Conservation (phyloP, 169 alveolate genomes). For the Cryptosporidium viatorum region DNA sequence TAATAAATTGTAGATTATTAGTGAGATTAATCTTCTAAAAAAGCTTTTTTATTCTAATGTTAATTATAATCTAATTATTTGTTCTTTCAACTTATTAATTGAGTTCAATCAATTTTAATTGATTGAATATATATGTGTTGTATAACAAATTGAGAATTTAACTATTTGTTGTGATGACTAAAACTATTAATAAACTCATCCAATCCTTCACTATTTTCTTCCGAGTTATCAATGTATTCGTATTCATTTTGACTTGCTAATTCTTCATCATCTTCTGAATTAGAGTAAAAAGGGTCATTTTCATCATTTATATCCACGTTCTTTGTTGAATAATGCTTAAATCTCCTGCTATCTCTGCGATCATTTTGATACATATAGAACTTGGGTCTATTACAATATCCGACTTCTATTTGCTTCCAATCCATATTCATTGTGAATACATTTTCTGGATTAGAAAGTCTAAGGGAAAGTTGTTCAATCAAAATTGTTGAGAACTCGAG, state of each 20-base stretch:
- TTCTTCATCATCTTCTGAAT: not conserved
- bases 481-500: not conserved
- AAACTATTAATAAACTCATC: slow-evolving; percentile 8
- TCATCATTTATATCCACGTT: slow-evolving; percentile 4
- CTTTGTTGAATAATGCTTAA: not conserved
- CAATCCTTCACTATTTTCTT: not conserved
- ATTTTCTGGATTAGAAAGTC: not conserved
- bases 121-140: not conserved
- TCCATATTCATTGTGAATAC: slow-evolving; percentile 6
- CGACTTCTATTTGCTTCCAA: slow-evolving; percentile 67
- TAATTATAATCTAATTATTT: not conserved
- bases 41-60: not conserved
- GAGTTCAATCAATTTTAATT: not conserved
- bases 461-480: slow-evolving; percentile 9
- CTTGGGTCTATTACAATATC: slow-evolving; percentile 44
- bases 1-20: not conserved
- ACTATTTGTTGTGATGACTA: not conserved
- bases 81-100: no score
- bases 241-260: not conserved
- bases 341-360: not conserved
- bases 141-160: not conserved
- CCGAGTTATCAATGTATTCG: not conserved
- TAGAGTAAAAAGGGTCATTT: slow-evolving; percentile 10
- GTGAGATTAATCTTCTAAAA: not conserved
- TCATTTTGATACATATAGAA: slow-evolving; percentile 26